Evolutionary conservation across 306 rosid genomes (phyloP), one percentile per base, ranked within the genome.

Genomic region (Fragaria vesca): DNA sequence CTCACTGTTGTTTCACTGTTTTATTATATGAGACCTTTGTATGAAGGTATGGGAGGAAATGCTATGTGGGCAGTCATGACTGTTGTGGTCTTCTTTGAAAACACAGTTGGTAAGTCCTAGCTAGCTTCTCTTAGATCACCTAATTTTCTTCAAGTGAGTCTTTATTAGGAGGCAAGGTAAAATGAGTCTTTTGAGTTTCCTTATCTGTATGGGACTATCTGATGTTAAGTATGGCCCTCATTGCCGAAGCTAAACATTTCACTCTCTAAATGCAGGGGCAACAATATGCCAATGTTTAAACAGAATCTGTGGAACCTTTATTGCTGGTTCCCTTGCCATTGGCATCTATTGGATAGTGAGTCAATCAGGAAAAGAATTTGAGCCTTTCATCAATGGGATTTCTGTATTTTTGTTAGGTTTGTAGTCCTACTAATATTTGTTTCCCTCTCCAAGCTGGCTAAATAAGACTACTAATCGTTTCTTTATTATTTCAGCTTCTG

Each of bases 41-140:
- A 93, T 46, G 83, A 91, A 38, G 91, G 95, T 21, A 86, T 89
- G 82, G 97, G 98, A 70, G 90, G 91, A 71, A 91, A 81, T 85
- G 86, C 95, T 69, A 93, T 91, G 91, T 93, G 98, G 98, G 92
- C 91, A 0, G 78, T 93, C 42, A 86, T 93, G 95, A 93, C 97
- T 11, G 97, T 93, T 28, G 86, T 93, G 43, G 93, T 93, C 32
- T 93, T 88, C 10, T 91, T 89, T 68, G 98, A 93, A 65, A 73
- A 81, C 81, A 83, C 83, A 0, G 93, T 91, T 0, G 98, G 97
- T 94, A 75, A 13, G 88, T 61, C 20, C 58, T 32, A 66, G 38
- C 66, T 20, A 24, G 13, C 7, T 60, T 10, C 34, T 8, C 26
- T 73, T 52, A 16, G 16, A 71, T 71, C 30, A 54, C 47, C 3